Conservation (phyloP, 2,329 filamentous ascomycete species). For the Colletotrichum somersetense region DNA sequence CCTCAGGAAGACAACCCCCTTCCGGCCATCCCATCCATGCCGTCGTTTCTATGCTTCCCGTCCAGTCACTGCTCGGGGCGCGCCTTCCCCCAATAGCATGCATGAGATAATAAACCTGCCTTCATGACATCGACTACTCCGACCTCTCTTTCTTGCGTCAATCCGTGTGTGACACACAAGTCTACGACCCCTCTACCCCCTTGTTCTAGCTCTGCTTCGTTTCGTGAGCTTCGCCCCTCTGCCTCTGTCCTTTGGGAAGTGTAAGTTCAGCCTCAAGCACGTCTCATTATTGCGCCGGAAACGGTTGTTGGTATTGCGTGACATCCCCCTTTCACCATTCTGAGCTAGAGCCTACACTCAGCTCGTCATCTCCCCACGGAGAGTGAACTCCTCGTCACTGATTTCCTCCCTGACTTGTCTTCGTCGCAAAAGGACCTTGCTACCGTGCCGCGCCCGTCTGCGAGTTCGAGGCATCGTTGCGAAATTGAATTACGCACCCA, state of each 20-base stretch:
- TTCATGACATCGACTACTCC: not conserved
- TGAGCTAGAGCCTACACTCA: not conserved
- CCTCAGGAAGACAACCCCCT: not conserved
- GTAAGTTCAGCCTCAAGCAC: not conserved
- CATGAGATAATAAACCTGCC: conserved; percentile 7
- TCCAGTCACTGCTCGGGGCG: not conserved
- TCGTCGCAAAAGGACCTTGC: not conserved
- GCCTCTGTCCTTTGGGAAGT: not conserved
- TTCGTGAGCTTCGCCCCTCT: not conserved
- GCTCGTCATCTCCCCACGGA: not conserved
- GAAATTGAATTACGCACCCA: conserved; percentile 9
- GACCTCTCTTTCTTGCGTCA: not conserved
- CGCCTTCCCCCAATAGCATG: not conserved
- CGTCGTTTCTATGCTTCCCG: not conserved
- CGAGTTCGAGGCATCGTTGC: not conserved
- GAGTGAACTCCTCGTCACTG: not conserved
- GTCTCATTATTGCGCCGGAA: conserved; percentile 2
- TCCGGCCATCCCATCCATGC: not conserved
- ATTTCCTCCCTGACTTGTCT: not conserved
- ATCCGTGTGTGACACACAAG: not conserved
- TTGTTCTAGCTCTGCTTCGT: no score
- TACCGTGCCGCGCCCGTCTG: not conserved
- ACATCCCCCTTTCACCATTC: not conserved
- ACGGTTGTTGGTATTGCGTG: conserved; percentile 6
- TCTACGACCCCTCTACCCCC: not conserved